A percentile compares a stretch with the other conserved stretches of the same genome.
phyloP scores from a whole-genome alignment of 2,329 filamentous ascomycete species.

The Pseudogymnoascus sp. region DNA sequence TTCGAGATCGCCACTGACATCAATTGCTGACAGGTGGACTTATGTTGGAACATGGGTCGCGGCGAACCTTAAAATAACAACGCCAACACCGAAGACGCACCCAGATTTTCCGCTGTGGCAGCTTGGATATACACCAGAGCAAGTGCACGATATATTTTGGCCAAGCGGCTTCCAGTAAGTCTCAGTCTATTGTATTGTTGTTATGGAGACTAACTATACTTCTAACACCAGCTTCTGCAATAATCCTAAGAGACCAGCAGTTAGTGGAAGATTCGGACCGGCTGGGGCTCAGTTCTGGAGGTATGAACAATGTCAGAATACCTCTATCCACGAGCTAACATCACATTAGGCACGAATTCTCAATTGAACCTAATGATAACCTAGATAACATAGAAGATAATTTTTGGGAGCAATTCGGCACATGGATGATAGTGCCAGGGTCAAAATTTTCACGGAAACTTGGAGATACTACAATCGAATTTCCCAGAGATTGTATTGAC shows the following conservation, averaged over 20 bases:
- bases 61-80: conserved; percentile 36
- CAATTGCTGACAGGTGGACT: conserved; percentile 16
- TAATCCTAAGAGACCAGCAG: conserved; percentile 36
- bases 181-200: too few relatives aligned
- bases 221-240: conserved; percentile 37
- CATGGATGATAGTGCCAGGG: not conserved
- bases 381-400: not conserved
- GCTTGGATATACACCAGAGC: conserved; percentile 37
- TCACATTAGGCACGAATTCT: not conserved
- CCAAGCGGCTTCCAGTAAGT: conserved; percentile 25
- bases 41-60: conserved; percentile 42
- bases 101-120: conserved; percentile 43
- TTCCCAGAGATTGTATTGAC: conserved; percentile 32
- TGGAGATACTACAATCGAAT: conserved; percentile 33
- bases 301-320: conserved; percentile 26
- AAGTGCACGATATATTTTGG: conserved; percentile 43
- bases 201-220: too few relatives aligned
- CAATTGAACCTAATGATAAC: not conserved
- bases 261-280: conserved; percentile 39
- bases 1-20: conserved; percentile 12
- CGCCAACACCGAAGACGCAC: conserved; percentile 40
- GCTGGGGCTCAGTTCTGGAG: conserved; percentile 36
- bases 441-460: not conserved
- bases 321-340: not conserved
- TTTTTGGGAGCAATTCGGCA: conserved; percentile 3